Evolutionary conservation across 2,329 filamentous ascomycete species (phyloP).

Genomic region (Aspergillus aculeatinus): DNA sequence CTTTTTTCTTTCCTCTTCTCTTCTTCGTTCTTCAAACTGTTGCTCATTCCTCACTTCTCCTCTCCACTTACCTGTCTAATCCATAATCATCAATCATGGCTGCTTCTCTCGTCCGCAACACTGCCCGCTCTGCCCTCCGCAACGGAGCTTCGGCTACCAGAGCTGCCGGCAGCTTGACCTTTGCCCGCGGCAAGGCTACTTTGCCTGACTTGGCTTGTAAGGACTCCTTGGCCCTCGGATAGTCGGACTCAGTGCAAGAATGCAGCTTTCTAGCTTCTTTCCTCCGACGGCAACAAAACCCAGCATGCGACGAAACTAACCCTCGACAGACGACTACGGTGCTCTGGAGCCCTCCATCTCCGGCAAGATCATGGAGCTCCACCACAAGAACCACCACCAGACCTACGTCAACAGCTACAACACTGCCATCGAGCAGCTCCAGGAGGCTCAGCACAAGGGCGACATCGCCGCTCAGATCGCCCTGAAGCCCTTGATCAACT

Average conservation of each 20-base stretch:
- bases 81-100: constrained; percentile 59
- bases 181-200: constrained; percentile 83
- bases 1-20: constrained; percentile 15
- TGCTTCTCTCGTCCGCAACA: constrained; percentile 70
- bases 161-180: constrained; percentile 66
- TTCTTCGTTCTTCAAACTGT: constrained; percentile 11
- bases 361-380: constrained; percentile 92
- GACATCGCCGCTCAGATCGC: constrained; percentile 59
- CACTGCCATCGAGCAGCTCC: constrained; percentile 69
- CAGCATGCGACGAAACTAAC: not conserved
- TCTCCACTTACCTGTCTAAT: constrained; percentile 8
- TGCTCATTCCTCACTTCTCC: constrained; percentile 4
- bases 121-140: constrained; percentile 70
- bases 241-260: not conserved
- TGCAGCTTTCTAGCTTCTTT: not conserved
- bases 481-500: constrained; percentile 62
- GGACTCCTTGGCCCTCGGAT: constrained; percentile 26
- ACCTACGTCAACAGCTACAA: constrained; percentile 92
- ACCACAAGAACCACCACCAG: constrained; percentile 92
- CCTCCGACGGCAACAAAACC: not conserved
- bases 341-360: constrained; percentile 84
- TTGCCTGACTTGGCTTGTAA: constrained; percentile 83
- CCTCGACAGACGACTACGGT: constrained; percentile 81
- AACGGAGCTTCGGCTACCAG: constrained; percentile 57
- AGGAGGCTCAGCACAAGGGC: constrained; percentile 54